Evolutionary conservation across 768 basidiomycete genomes (phyloP).

Genomic region (Mycena rosella): DNA sequence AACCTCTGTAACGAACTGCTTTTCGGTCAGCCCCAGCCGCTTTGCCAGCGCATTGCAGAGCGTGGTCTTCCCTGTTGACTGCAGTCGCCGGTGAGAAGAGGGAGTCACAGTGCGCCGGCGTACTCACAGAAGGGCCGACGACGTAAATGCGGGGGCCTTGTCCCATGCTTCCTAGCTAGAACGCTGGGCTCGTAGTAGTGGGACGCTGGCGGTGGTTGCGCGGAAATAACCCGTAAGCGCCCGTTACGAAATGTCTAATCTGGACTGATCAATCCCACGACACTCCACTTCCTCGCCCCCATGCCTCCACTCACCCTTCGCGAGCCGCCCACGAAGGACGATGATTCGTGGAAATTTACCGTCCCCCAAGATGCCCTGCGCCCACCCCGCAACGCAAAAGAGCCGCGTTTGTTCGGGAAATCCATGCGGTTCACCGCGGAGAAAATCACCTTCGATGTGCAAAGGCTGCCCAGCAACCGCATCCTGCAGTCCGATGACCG

Average conservation of each 20-base stretch:
- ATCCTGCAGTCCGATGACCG: constrained; percentile 70
- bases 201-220: not conserved
- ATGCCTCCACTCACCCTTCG: constrained; percentile 56
- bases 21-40: constrained; percentile 52
- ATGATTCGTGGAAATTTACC: constrained; percentile 65
- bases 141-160: constrained; percentile 53
- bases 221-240: constrained; percentile 22
- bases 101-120: not conserved
- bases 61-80: constrained; percentile 79
- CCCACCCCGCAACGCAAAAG: constrained; percentile 43
- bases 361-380: constrained; percentile 48
- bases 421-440: constrained; percentile 63
- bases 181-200: not conserved
- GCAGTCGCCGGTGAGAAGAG: constrained; percentile 16
- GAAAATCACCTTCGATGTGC: constrained; percentile 63
- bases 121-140: constrained; percentile 65
- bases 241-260: constrained; percentile 33
- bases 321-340: constrained; percentile 59
- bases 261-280: constrained; percentile 25
- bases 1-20: constrained; percentile 68
- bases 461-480: constrained; percentile 67
- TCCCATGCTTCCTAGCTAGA: constrained; percentile 1
- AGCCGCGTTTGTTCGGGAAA: constrained; percentile 55
- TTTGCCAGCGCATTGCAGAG: constrained; percentile 66
- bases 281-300: constrained; percentile 27